Evolutionary conservation across 2,329 filamentous ascomycete species (phyloP).

Genomic region (Trichoderma semiorbis): DNA sequence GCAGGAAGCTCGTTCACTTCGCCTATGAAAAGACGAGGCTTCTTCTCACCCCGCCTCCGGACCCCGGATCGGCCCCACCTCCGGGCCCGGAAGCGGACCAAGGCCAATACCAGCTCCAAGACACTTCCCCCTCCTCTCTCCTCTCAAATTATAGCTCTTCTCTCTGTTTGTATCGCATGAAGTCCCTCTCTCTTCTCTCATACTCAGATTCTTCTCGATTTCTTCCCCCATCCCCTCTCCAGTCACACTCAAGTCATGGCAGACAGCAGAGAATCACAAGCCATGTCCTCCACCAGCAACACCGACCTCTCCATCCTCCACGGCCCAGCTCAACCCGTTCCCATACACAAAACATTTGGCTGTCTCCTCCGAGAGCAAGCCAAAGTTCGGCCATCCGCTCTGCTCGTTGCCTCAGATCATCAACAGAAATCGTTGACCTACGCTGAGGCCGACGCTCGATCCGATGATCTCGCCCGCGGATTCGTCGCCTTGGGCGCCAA

Average conservation of each 20-base stretch:
- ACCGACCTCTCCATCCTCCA: constrained; percentile 8
- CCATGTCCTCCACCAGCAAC: not conserved
- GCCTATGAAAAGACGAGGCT: not conserved
- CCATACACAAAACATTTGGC: not conserved
- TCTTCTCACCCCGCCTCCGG: not conserved
- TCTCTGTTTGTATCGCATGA: not conserved
- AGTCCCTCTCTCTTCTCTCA: not conserved
- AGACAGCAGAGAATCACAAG: not conserved
- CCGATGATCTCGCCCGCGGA: constrained; percentile 2
- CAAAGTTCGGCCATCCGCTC: not conserved
- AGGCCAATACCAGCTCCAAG: not conserved
- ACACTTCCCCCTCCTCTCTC: not conserved
- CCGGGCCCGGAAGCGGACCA: not conserved
- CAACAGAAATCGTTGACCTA: not conserved
- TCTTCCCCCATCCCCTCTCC: not conserved
- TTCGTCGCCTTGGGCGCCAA: not conserved
- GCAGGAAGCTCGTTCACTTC: not conserved
- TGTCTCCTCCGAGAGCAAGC: not conserved
- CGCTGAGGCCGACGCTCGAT: not conserved
- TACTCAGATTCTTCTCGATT: not conserved
- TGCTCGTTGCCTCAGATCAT: constrained; percentile 1
- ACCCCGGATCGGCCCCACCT: not conserved
- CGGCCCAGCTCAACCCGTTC: not conserved
- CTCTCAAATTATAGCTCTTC: not conserved
- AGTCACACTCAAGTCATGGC: not conserved